phyloP scores from a whole-genome alignment of 1,284 basidiomycete genomes.

The Rhodotorula sp. region DNA sequence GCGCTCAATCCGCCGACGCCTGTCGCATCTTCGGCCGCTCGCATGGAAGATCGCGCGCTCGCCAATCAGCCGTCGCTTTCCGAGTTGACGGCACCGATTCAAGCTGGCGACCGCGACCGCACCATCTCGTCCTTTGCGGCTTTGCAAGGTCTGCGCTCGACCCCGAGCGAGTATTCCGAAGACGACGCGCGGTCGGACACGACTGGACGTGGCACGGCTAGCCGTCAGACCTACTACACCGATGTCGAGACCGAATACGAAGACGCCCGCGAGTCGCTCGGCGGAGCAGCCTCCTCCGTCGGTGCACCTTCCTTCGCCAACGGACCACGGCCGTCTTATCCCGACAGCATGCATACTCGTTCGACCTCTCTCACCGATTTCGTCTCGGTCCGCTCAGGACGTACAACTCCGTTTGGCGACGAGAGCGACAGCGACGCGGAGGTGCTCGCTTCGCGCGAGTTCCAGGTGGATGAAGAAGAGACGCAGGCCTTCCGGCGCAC shows the following conservation, averaged over 20 bases:
- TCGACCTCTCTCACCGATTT: conserved; percentile 61
- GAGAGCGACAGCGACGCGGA: conserved; percentile 60
- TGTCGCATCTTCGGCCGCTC: not conserved
- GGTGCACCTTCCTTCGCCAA: conserved; percentile 13
- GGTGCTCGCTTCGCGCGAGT: conserved; percentile 54
- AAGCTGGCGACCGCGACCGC: conserved; percentile 15
- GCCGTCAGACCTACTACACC: conserved; percentile 18
- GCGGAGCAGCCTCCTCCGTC: conserved; percentile 23
- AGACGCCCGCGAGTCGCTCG: conserved; percentile 70
- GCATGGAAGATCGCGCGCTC: conserved; percentile 39
- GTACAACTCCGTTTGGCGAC: conserved; percentile 49
- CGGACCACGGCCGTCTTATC: conserved; percentile 46
- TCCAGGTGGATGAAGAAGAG: conserved; percentile 8
- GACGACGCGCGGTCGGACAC: conserved; percentile 17
- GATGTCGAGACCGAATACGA: conserved; percentile 73
- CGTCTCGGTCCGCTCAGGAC: conserved; percentile 25
- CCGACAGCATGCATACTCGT: conserved; percentile 61
- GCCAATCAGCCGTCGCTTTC: conserved; percentile 25
- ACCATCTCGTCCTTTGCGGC: conserved; percentile 25
- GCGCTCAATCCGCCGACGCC: not conserved
- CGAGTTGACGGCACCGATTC: conserved; percentile 6
- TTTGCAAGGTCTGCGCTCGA: conserved; percentile 12
- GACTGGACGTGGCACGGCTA: conserved; percentile 44
- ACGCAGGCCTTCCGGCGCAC: conserved; percentile 20
- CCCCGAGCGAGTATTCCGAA: conserved; percentile 12